These are phyloP conservation scores for Xylaria scruposa DNA, from an alignment of 495 filamentous ascomycete genomes.

Conservation along the genomic window DNA sequence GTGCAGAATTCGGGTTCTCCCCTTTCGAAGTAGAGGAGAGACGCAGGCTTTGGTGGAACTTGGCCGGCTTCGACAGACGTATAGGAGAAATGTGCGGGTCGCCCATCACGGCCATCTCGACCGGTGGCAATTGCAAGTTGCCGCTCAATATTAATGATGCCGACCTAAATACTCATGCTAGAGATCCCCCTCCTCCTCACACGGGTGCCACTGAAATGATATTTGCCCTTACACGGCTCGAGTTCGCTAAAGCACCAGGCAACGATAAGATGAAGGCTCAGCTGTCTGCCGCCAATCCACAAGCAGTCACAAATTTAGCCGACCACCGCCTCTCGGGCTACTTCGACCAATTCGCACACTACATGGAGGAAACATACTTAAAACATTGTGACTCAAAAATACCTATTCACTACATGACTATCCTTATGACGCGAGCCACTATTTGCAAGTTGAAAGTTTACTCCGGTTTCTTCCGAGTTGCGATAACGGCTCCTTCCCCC, in stretches of 20 bases:
- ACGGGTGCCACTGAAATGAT: slow-evolving; percentile 59
- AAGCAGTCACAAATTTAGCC: slow-evolving; percentile 54
- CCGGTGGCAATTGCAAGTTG: slow-evolving; percentile 52
- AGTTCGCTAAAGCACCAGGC: slow-evolving; percentile 56
- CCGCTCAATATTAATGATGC: slow-evolving; percentile 65
- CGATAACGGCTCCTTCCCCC: slow-evolving; percentile 33
- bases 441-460: slow-evolving; percentile 55
- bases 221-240: slow-evolving; percentile 55
- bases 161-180: slow-evolving; percentile 57
- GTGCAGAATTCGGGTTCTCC: slow-evolving; percentile 62
- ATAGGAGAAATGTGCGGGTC: slow-evolving; percentile 70
- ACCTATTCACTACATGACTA: slow-evolving; percentile 62
- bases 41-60: slow-evolving; percentile 75
- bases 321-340: slow-evolving; percentile 55
- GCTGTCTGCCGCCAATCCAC: slow-evolving; percentile 40
- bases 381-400: slow-evolving; percentile 65
- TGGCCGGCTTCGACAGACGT: slow-evolving; percentile 68
- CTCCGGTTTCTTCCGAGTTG: slow-evolving; percentile 40
- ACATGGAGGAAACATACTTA: slow-evolving; percentile 66
- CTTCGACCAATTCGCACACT: slow-evolving; percentile 59
- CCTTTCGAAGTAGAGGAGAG: slow-evolving; percentile 74
- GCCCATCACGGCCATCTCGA: slow-evolving; percentile 63
- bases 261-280: slow-evolving; percentile 50
- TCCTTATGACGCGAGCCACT: slow-evolving; percentile 55
- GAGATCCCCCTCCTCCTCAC: slow-evolving; percentile 50